A percentile compares a stretch with the other conserved stretches of the same genome.
Conservation (phyloP, 352 stramenopile species). For the Globisporangium barbulae region DNA sequence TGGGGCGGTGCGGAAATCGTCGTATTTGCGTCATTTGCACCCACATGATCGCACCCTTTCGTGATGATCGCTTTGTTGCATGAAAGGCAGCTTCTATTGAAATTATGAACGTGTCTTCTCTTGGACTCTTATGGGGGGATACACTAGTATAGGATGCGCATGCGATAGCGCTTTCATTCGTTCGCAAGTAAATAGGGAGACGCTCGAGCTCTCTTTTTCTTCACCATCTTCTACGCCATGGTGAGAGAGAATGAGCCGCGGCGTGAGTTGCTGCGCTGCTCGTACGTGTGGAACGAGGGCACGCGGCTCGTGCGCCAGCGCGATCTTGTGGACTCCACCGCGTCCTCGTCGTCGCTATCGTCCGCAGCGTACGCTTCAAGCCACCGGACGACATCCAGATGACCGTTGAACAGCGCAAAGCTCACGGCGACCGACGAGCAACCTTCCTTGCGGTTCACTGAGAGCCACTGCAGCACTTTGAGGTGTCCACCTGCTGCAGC, state of each 20-base stretch:
- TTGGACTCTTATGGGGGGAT: background rate
- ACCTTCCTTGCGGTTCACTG: slow-evolving; percentile 53
- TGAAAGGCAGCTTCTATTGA: background rate
- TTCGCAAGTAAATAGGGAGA: background rate
- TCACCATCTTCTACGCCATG: background rate
- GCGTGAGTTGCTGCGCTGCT: slow-evolving; percentile 19
- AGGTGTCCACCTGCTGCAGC: slow-evolving; percentile 63
- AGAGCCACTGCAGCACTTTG: slow-evolving; percentile 65
- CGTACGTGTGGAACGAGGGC: slow-evolving; percentile 18
- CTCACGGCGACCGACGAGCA: slow-evolving; percentile 68
- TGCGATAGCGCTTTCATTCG: background rate
- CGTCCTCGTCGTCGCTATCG: slow-evolving; percentile 14
- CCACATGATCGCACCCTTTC: background rate
- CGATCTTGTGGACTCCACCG: background rate
- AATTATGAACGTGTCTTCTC: background rate
- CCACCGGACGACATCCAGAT: slow-evolving; percentile 61
- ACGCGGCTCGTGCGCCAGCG: slow-evolving; percentile 15
- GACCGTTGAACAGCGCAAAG: slow-evolving; percentile 65
- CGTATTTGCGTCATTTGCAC: too few relatives aligned
- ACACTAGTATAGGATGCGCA: background rate
- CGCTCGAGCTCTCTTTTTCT: background rate
- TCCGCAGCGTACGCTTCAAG: slow-evolving; percentile 44
- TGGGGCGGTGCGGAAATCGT: too few relatives aligned
- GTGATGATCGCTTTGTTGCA: background rate
- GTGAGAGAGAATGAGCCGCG: slow-evolving; percentile 12